Evolutionary conservation across 768 basidiomycete species (phyloP).

Genomic region (Sistotremastrum suecicum): DNA sequence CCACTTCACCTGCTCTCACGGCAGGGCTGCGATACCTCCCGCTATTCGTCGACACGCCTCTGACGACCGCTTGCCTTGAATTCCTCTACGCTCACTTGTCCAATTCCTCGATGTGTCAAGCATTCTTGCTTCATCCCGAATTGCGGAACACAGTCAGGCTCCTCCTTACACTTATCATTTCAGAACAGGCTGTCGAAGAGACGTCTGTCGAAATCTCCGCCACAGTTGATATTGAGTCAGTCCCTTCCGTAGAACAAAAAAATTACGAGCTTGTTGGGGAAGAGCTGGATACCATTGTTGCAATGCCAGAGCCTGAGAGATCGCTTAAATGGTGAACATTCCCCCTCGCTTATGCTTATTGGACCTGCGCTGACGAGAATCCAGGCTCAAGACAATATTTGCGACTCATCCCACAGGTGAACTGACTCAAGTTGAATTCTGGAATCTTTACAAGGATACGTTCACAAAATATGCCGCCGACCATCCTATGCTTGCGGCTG

Average conservation of each 20-base stretch:
- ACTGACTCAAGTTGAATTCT: slow-evolving; percentile 88
- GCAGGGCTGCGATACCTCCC: slow-evolving; percentile 62
- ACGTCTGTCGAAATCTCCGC: slow-evolving; percentile 51
- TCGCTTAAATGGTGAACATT: slow-evolving; percentile 65
- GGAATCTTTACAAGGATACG: slow-evolving; percentile 82
- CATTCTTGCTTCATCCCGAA: slow-evolving; percentile 55
- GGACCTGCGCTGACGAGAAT: neutral
- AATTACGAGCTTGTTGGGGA: slow-evolving; percentile 59
- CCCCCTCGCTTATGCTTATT: neutral
- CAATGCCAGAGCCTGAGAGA: slow-evolving; percentile 57
- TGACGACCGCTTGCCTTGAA: slow-evolving; percentile 60
- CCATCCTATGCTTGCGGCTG: slow-evolving; percentile 58
- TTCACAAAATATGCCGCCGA: slow-evolving; percentile 50
- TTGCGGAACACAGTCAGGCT: slow-evolving; percentile 60
- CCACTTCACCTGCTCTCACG: slow-evolving; percentile 44
- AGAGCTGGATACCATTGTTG: slow-evolving; percentile 46
- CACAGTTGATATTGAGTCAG: slow-evolving; percentile 38
- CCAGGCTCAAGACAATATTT: slow-evolving; percentile 89
- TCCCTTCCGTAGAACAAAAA: slow-evolving; percentile 27
- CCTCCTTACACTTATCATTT: slow-evolving; percentile 49
- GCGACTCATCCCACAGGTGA: slow-evolving; percentile 61
- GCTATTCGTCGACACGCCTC: slow-evolving; percentile 49
- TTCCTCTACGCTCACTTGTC: slow-evolving; percentile 67
- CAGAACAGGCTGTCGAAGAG: slow-evolving; percentile 60
- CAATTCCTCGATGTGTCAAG: slow-evolving; percentile 58